Evolutionary conservation across 257 asterid genomes (phyloP).

Genomic region (Plantago elongata): DNA sequence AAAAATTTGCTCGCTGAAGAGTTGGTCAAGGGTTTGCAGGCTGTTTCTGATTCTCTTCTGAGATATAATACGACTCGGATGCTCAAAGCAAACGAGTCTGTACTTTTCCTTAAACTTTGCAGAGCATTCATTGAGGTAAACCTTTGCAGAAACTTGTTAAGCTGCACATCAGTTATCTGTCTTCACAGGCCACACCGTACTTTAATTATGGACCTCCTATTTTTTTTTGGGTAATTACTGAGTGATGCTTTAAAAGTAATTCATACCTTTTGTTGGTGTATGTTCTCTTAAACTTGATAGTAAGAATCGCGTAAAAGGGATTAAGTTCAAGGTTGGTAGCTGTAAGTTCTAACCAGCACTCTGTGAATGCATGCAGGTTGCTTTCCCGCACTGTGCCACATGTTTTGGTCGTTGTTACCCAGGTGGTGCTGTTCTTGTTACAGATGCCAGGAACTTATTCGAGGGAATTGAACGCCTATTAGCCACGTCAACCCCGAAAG

Average conservation of each 20-base stretch:
- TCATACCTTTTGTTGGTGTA: no score
- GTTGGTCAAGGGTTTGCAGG: constrained; percentile 47
- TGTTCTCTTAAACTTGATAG: no score
- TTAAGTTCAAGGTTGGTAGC: background rate
- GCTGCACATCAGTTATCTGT: background rate
- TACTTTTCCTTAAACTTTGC: constrained; percentile 81
- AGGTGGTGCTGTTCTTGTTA: constrained; percentile 66
- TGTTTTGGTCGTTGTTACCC: constrained; percentile 92
- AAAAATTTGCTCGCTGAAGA: constrained; percentile 54
- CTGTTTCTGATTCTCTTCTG: constrained; percentile 77
- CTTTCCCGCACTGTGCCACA: constrained; percentile 72
- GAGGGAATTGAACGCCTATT: constrained; percentile 62
- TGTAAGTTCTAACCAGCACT: background rate
- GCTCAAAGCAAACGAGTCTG: constrained; percentile 78
- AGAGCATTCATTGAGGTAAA: constrained; percentile 79
- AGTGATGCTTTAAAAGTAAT: no score
- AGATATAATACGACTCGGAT: constrained; percentile 85
- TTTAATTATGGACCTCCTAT: no score
- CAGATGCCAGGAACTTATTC: constrained; percentile 64
- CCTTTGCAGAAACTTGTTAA: constrained; percentile 15
- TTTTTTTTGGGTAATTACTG: no score
- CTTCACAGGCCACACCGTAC: no score
- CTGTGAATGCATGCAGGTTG: constrained; percentile 43
- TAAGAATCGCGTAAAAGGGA: background rate
- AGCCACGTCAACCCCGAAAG: constrained; percentile 58